phyloP scores from a whole-genome alignment of 805 yeast species.

The Saccharomycopsis javanensis region DNA sequence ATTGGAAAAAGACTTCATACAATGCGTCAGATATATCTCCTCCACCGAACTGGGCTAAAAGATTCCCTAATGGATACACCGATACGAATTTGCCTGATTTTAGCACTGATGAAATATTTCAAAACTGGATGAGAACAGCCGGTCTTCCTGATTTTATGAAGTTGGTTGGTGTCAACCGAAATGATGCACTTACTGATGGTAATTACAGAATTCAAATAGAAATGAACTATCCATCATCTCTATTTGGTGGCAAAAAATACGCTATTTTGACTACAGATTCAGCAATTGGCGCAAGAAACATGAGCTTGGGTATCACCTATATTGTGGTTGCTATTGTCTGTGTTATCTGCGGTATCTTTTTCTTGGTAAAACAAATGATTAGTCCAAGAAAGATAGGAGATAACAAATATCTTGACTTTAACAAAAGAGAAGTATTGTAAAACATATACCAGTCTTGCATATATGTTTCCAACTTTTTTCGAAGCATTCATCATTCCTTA shows the following conservation, averaged over 20 bases:
- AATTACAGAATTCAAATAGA: constrained; percentile 59
- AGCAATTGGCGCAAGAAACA: constrained; percentile 80
- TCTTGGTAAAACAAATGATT: constrained; percentile 70
- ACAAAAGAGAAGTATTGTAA: constrained; percentile 2
- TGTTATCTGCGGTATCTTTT: constrained; percentile 59
- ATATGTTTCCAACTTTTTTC: not conserved
- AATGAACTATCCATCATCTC: constrained; percentile 70
- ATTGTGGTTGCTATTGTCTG: constrained; percentile 74
- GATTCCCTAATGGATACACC: constrained; percentile 66
- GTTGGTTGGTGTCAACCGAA: constrained; percentile 52
- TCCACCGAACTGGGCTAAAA: constrained; percentile 74
- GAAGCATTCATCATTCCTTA: too few species aligned
- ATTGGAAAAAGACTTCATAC: constrained; percentile 58
- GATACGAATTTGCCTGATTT: constrained; percentile 61
- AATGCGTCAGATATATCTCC: constrained; percentile 55
- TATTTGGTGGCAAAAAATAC: constrained; percentile 85
- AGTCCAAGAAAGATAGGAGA: constrained; percentile 83
- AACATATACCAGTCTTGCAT: too few species aligned
- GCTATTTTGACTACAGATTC: constrained; percentile 73
- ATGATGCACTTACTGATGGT: constrained; percentile 46
- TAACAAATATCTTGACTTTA: constrained; percentile 13
- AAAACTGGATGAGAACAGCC: constrained; percentile 82
- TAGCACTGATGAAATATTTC: constrained; percentile 57
- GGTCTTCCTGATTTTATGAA: constrained; percentile 63
- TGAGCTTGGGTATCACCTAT: constrained; percentile 77